These are phyloP conservation scores for Venustampulla echinocandica DNA, from an alignment of 495 filamentous ascomycete species.

Conservation along the genomic window DNA sequence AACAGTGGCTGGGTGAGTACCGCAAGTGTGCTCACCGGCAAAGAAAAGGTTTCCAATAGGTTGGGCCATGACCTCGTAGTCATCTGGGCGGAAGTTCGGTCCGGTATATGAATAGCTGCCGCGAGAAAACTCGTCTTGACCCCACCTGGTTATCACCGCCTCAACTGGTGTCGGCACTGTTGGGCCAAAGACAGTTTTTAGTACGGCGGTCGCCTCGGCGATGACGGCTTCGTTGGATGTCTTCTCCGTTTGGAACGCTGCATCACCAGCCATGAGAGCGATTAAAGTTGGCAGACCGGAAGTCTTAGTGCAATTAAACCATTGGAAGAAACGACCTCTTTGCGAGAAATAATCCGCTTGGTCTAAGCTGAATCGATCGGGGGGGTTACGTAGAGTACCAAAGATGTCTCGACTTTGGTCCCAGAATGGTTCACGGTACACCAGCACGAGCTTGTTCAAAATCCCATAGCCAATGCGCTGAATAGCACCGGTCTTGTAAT, in stretches of 20 bases:
- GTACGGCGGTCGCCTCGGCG: conserved; percentile 65
- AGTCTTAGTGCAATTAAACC: conserved; percentile 90
- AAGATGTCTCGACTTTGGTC: conserved; percentile 89
- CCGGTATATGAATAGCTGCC: conserved; percentile 94
- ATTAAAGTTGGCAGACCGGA: conserved; percentile 80
- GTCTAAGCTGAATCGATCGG: conserved; percentile 41
- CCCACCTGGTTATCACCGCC: conserved; percentile 91
- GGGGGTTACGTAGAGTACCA: conserved; percentile 69
- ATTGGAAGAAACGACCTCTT: conserved; percentile 84
- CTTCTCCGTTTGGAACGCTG: conserved; percentile 78
- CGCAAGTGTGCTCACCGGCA: conserved; percentile 91
- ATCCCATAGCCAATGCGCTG: conserved; percentile 85
- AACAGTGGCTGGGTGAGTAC: conserved; percentile 91
- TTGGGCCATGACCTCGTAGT: conserved; percentile 90
- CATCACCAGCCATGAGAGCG: conserved; percentile 92
- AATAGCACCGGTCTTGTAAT: conserved; percentile 77
- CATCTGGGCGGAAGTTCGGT: conserved; percentile 65
- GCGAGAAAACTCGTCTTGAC: conserved; percentile 74
- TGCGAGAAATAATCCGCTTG: conserved; percentile 45
- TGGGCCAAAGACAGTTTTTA: conserved; percentile 52
- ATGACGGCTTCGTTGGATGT: conserved; percentile 66
- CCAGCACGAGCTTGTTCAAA: conserved; percentile 90
- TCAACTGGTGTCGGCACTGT: conserved; percentile 65
- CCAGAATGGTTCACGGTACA: conserved; percentile 90
- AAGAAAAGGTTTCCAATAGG: conserved; percentile 85